Base-by-base conservation (phyloP, 768 basidiomycete genomes). In the Amanita inopinata region DNA sequence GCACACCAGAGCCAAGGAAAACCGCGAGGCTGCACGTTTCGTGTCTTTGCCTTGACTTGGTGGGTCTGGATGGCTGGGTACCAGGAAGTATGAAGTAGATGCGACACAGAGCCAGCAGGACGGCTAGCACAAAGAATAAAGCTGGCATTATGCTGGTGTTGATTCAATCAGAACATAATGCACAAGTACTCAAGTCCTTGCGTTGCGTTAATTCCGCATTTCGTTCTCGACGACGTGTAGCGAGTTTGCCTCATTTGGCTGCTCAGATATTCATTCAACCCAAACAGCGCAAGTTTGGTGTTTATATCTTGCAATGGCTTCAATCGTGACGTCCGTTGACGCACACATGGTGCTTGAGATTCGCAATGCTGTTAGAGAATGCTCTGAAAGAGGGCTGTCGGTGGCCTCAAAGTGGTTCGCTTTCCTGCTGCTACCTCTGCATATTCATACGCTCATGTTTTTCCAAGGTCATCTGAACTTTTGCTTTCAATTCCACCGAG, bases 1-100 rank as follows among this genome's bases (percentile, higher is more conserved):
- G 61, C 69, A 55, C 54, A 86, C 93, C 93, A 58, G 94, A 98
- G 45, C 94, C 94, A 9, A 98, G 74, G 54, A 97, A 96, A 39
- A 96, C 76, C 3, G 86, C 91, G 11, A 96, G 62, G 27, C 57
- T 65, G 40, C 66, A 63, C 2, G 56, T 59, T 32, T 54, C 27
- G 49, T 36, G 39, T 46, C 38, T 43, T 28, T 20, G 36, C 28
- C 33, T 23, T 40, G 31, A 30, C 27, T 45, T 1, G 33, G 15
- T 0, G 32, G 18, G 33, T 40, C 38, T 33, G 30, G 36, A 6
- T 40, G 37, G 45, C 24, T 36, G 25, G 27, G n/a, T 31, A 15
- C 20, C 7, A 7, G 59, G 57, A 11, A 65, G 49, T 32, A 63
- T 54, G 18, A 49, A 31, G 47, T 62, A 64, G 1, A 66, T 31